Evolutionary conservation across 1,284 basidiomycete genomes (phyloP).

Genomic region (Puccinia triticina): DNA sequence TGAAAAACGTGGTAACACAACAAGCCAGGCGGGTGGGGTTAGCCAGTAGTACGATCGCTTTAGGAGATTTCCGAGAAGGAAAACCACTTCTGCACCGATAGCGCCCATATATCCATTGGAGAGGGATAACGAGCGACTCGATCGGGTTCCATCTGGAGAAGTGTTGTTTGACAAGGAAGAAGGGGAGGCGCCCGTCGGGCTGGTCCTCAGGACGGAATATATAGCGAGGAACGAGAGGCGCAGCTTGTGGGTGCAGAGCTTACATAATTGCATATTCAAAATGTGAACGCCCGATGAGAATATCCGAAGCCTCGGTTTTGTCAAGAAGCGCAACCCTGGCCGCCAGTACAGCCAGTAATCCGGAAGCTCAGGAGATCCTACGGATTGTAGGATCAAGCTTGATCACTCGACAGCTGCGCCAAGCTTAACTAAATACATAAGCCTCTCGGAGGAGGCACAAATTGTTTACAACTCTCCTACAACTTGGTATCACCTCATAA

Average conservation of each 20-base stretch:
- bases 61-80: slow-evolving; percentile 28
- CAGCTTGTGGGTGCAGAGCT: neutral
- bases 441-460: no score
- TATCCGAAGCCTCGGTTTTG: no score
- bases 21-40: slow-evolving; percentile 11
- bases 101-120: slow-evolving; percentile 23
- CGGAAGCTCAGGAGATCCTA: no score
- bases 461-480: no score
- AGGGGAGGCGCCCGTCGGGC: neutral
- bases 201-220: neutral
- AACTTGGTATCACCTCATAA: no score
- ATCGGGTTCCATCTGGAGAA: slow-evolving; percentile 48
- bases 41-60: slow-evolving; percentile 2
- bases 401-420: no score
- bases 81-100: slow-evolving; percentile 47
- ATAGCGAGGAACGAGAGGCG: neutral
- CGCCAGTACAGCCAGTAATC: no score
- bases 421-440: no score
- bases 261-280: neutral
- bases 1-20: neutral
- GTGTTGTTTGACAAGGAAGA: slow-evolving; percentile 48
- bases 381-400: no score
- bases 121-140: slow-evolving; percentile 36
- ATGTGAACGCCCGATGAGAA: no score
- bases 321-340: no score